Conservation (phyloP, 1,284 basidiomycete species). For the Ganoderma boninense region DNA sequence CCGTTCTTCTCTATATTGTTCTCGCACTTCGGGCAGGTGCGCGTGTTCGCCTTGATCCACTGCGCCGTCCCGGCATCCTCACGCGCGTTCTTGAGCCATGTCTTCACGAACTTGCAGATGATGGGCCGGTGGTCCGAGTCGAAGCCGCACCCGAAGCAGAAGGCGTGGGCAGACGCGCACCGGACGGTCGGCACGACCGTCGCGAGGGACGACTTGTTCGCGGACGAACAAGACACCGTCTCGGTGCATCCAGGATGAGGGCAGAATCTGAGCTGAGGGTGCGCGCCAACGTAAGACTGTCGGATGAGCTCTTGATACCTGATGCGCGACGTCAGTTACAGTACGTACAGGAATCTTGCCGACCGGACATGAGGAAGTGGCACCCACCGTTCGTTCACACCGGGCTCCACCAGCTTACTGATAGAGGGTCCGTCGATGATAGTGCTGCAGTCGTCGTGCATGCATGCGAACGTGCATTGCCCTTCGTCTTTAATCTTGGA, state of each 20-base stretch:
- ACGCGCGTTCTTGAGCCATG: conserved; percentile 72
- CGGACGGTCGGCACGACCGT: conserved; percentile 65
- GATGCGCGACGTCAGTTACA: not conserved
- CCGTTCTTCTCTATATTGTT: conserved; percentile 80
- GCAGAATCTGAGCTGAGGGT: conserved; percentile 64
- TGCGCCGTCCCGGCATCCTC: conserved; percentile 77
- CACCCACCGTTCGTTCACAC: conserved; percentile 46
- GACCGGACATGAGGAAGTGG: not conserved
- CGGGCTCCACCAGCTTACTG: conserved; percentile 48
- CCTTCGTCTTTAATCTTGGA: conserved; percentile 68
- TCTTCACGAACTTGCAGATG: conserved; percentile 63
- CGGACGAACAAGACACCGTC: conserved; percentile 44
- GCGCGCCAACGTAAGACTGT: conserved; percentile 68
- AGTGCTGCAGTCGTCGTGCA: conserved; percentile 66
- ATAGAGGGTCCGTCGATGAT: conserved; percentile 58
- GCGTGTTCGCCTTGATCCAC: conserved; percentile 77
- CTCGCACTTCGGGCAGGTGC: conserved; percentile 71
- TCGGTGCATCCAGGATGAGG: conserved; percentile 50
- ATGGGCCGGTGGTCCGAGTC: conserved; percentile 67
- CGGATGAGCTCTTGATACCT: conserved; percentile 66
- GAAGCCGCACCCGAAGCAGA: conserved; percentile 66
- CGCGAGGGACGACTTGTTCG: conserved; percentile 51
- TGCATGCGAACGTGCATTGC: conserved; percentile 68
- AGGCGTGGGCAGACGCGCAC: conserved; percentile 56
- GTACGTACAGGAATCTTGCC: not conserved